These are phyloP conservation scores for Pichia nakasei DNA, from an alignment of 805 yeast genomes.

Conservation along the genomic window DNA sequence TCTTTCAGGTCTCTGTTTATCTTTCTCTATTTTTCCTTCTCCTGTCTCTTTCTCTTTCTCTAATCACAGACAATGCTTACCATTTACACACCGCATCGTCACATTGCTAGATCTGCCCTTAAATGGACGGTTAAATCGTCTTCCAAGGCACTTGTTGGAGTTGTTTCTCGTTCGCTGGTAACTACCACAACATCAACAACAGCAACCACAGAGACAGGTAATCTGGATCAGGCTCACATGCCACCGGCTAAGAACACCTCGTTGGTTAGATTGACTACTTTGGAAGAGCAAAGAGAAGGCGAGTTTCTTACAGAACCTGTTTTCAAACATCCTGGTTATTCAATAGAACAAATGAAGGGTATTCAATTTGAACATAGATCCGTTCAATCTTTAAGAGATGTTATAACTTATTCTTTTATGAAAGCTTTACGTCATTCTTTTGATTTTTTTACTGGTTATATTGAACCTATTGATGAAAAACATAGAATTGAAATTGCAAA, in stretches of 20 bases:
- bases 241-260: conserved; percentile 11
- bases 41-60: not conserved
- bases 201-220: not conserved
- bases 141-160: too few species aligned
- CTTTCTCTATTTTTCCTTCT: too few species aligned
- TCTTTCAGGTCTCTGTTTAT: too few species aligned
- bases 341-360: conserved; percentile 28
- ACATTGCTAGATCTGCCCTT: not conserved
- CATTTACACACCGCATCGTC: not conserved
- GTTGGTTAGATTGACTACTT: conserved; percentile 9
- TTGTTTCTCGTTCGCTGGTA: too few species aligned
- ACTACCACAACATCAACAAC: not conserved
- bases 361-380: conserved; percentile 44
- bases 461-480: conserved; percentile 37
- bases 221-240: not conserved
- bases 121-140: not conserved
- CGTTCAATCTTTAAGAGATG: conserved; percentile 41
- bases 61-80: not conserved
- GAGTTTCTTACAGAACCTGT: conserved; percentile 23
- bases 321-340: conserved; percentile 38
- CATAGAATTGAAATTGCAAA: conserved; percentile 20
- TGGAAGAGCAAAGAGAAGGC: conserved; percentile 11
- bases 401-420: conserved; percentile 41
- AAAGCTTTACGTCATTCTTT: conserved; percentile 39
- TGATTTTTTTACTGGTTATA: conserved; percentile 58